Base-by-base conservation (phyloP, 192 early-diverging fungal genomes). In the Entophlyctis helioformis region DNA sequence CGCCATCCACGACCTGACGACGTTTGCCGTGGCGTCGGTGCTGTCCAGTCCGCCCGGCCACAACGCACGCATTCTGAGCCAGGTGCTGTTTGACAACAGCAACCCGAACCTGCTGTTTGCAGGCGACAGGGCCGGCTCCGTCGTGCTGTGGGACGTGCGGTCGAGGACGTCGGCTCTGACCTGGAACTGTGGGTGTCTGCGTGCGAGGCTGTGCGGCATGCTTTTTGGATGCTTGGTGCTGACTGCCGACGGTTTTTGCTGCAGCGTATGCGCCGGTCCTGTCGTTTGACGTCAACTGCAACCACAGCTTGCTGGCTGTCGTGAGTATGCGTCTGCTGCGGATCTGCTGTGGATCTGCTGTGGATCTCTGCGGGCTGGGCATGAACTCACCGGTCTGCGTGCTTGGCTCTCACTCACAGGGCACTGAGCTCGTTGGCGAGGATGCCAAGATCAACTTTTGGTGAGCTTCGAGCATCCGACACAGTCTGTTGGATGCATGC, bases 391-490 rank as follows among this genome's bases (percentile, higher is more conserved):
- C n/a, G n/a, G n/a, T n/a, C n/a, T n/a, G n/a, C n/a, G n/a, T n/a
- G n/a, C n/a, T n/a, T n/a, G n/a, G n/a, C n/a, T n/a, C n/a, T n/a
- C n/a, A n/a, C n/a, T n/a, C n/a, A n/a, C n/a, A n/a, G n/a, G n/a
- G n/a, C n/a, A n/a, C 48, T 9, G 55, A 61, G 24, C 50, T 59
- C 6, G 62, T 50, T 1, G 61, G 55, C 32, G 65, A 72, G 18
- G 65, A 69, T 22, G 58, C 71, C 8, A 36, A 44, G 20, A 46
- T 74, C 31, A 23, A 25, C 11, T 59, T 74, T 39, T 74, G 66
- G 66, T 63, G 36, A 35, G 38, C 32, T 4, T 37, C 36, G 34
- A 23, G 15, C 11, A 4, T 8, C 10, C 36, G 36, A 25, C 22
- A 28, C 18, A 29, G 13, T 13, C 16, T 4, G 16, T 48, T 48